A percentile compares a stretch with the other conserved stretches of the same genome.
These are phyloP conservation scores for Haberlea rhodopensis DNA, from an alignment of 257 asterid species.

Conservation along the genomic window DNA sequence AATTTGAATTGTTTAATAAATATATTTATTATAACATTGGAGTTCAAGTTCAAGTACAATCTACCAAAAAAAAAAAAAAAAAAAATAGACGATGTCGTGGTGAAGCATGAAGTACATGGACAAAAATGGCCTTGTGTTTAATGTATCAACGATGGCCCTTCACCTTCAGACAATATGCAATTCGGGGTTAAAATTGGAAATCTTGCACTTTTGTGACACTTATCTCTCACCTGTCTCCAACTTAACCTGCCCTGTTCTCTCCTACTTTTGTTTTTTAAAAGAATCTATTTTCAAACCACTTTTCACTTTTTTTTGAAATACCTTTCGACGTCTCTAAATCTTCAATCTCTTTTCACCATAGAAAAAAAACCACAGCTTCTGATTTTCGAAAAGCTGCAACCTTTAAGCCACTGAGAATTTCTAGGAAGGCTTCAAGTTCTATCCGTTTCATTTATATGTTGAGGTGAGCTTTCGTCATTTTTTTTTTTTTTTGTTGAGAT, in stretches of 20 bases:
- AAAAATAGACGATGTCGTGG: too few relatives aligned
- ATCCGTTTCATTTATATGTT: background rate
- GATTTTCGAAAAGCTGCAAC: background rate
- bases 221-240: background rate
- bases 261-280: background rate
- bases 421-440: too few relatives aligned
- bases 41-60: too few relatives aligned
- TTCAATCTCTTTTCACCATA: background rate
- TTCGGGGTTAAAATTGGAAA: too few relatives aligned
- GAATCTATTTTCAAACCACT: background rate
- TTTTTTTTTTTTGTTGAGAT: background rate
- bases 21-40: too few relatives aligned
- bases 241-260: background rate
- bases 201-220: too few relatives aligned
- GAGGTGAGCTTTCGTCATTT: background rate
- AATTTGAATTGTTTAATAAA: too few relatives aligned
- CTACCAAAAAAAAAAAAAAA: too few relatives aligned
- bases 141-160: too few relatives aligned
- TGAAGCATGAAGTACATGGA: too few relatives aligned
- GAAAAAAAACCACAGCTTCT: background rate
- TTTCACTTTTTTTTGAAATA: background rate
- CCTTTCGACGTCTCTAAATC: background rate
- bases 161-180: too few relatives aligned
- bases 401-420: background rate
- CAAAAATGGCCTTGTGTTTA: too few relatives aligned